A percentile compares a stretch with the other conserved stretches of the same genome.
phyloP scores from a whole-genome alignment of 2,329 filamentous ascomycete genomes.

The Ilyonectria destructans region DNA sequence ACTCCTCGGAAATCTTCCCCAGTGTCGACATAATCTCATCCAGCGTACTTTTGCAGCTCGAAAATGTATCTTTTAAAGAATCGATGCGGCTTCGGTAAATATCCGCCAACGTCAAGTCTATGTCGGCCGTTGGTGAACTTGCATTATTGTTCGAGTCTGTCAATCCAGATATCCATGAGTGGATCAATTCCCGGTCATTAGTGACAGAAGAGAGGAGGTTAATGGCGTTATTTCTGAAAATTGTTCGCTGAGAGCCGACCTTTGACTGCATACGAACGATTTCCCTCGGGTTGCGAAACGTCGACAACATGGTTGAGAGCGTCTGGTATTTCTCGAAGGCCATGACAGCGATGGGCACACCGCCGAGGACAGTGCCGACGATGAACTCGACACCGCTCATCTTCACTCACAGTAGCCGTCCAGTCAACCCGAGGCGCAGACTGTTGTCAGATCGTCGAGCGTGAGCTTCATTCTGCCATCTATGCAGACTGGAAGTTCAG shows the following conservation, averaged over 20 bases:
- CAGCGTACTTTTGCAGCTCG: not conserved
- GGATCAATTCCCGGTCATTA: not conserved
- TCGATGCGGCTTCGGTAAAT: not conserved
- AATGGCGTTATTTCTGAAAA: not conserved
- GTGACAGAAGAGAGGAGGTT: not conserved
- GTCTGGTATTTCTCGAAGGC: not conserved
- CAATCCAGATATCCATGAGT: not conserved
- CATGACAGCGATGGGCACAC: not conserved
- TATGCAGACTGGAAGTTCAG: not conserved
- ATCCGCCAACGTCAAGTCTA: not conserved
- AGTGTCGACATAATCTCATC: not conserved
- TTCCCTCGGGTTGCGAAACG: not conserved
- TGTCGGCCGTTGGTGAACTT: not conserved
- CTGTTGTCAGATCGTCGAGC: not conserved
- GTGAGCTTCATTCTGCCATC: not conserved
- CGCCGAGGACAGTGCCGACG: not conserved
- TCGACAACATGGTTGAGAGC: not conserved
- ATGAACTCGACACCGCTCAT: not conserved
- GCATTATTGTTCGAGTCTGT: not conserved
- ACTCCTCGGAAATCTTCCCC: not conserved
- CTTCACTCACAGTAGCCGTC: not conserved
- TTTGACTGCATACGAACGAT: not conserved
- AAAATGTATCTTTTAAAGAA: not conserved
- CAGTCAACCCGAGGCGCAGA: not conserved
- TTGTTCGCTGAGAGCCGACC: not conserved